These are phyloP conservation scores for Mortierella hygrophila DNA, from an alignment of 192 early-diverging fungal genomes.

Conservation along the genomic window DNA sequence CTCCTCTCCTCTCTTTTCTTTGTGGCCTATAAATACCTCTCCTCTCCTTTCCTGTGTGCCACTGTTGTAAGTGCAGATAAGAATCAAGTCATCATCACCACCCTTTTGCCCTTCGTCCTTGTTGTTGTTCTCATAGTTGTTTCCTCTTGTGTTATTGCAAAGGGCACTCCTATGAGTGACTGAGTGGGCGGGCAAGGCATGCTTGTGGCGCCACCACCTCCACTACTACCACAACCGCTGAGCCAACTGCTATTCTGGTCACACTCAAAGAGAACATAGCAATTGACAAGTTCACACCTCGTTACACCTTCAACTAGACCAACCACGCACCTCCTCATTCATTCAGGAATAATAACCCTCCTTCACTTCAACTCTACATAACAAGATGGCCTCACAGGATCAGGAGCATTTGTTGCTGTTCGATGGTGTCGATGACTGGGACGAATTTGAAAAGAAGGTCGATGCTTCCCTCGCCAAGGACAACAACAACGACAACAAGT, in stretches of 20 bases:
- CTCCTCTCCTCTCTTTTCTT: background rate
- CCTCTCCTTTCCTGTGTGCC: background rate
- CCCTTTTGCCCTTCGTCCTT: background rate
- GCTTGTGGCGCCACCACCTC: background rate
- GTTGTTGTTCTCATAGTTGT: background rate
- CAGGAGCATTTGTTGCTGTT: conserved; percentile 44
- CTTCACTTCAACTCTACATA: background rate
- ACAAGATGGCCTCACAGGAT: conserved; percentile 35
- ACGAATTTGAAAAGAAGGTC: conserved; percentile 48
- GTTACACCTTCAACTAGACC: background rate
- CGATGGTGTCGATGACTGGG: conserved; percentile 46
- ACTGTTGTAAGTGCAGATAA: conserved; percentile 4
- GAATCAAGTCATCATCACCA: background rate
- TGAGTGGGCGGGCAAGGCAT: background rate
- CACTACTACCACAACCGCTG: background rate
- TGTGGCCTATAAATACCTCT: background rate
- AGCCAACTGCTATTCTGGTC: background rate
- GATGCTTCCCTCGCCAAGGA: conserved; percentile 30
- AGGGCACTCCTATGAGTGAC: background rate
- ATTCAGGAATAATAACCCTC: background rate
- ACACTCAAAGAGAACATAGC: background rate
- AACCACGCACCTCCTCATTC: too few relatives aligned
- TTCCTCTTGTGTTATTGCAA: background rate
- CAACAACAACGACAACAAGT: conserved; percentile 13
- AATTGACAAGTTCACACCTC: background rate